Conservation (phyloP, 1,139 yeast genomes). For the Arxiozyma bovina region DNA sequence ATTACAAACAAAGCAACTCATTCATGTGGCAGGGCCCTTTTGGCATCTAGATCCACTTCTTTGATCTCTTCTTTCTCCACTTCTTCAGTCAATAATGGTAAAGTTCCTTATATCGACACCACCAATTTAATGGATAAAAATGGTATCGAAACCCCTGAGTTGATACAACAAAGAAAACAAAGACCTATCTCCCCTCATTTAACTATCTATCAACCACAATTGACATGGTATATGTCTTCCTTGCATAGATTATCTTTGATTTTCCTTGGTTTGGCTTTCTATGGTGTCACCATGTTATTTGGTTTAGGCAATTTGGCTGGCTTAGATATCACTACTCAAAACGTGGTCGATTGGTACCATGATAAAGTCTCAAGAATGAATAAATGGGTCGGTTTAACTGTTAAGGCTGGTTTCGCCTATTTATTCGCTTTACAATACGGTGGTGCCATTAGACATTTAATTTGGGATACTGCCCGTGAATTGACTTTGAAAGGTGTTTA, state of each 20-base stretch:
- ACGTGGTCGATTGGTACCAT: conserved; percentile 42
- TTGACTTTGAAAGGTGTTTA: conserved; percentile 79
- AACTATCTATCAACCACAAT: conserved; percentile 79
- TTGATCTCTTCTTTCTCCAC: not conserved
- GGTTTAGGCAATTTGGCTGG: conserved; percentile 65
- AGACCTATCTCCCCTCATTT: conserved; percentile 93
- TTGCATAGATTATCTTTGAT: conserved; percentile 88
- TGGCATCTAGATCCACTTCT: not conserved
- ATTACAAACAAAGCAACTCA: not conserved
- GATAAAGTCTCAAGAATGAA: conserved; percentile 13
- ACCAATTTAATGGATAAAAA: not conserved
- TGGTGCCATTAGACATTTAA: conserved; percentile 85
- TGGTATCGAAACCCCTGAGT: conserved; percentile 5
- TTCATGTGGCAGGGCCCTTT: not conserved
- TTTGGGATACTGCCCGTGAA: conserved; percentile 84
- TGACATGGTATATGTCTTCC: conserved; percentile 72
- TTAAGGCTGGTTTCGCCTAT: conserved; percentile 64
- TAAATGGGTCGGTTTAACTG: conserved; percentile 36
- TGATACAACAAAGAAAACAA: conserved; percentile 72
- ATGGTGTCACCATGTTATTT: conserved; percentile 65
- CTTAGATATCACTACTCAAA: conserved; percentile 48
- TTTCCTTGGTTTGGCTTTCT: conserved; percentile 67
- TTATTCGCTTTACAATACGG: conserved; percentile 81
- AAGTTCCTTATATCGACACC: not conserved
- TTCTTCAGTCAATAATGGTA: not conserved